These are phyloP conservation scores for Epichloe coenophiala DNA, from an alignment of 2,329 filamentous ascomycete genomes.

Conservation along the genomic window DNA sequence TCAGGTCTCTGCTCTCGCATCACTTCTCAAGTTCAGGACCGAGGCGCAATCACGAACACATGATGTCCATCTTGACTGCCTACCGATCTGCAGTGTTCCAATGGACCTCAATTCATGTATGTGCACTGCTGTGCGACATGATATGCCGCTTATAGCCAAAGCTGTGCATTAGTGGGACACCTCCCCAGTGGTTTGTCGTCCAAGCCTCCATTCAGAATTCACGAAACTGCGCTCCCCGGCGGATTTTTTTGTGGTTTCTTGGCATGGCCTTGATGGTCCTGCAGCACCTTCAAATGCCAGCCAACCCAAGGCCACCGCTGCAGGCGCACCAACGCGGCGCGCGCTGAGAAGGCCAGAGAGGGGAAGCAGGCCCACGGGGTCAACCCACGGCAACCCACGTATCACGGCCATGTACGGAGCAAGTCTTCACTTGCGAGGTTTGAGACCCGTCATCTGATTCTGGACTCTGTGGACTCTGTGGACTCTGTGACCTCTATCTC, in stretches of 20 bases:
- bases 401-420: background rate
- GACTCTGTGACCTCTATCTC: background rate
- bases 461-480: background rate
- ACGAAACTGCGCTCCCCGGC: too few relatives aligned
- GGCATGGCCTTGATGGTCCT: background rate
- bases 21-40: background rate
- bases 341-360: constrained; percentile 3
- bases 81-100: background rate
- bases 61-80: background rate
- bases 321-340: constrained; percentile 4
- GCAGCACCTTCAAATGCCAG: constrained; percentile 6
- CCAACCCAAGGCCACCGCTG: constrained; percentile 5
- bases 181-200: background rate
- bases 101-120: background rate
- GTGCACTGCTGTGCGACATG: background rate
- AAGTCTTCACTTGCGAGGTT: background rate
- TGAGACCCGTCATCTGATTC: background rate
- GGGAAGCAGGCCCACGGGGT: constrained; percentile 4
- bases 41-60: background rate
- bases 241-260: too few relatives aligned
- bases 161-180: background rate
- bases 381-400: constrained; percentile 4
- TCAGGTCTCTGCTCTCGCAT: background rate
- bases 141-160: background rate
- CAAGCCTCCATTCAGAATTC: background rate